A percentile compares a stretch with the other conserved stretches of the same genome.
Evolutionary conservation across 768 basidiomycete species (phyloP).

Genomic region (Tylopilus sp.): DNA sequence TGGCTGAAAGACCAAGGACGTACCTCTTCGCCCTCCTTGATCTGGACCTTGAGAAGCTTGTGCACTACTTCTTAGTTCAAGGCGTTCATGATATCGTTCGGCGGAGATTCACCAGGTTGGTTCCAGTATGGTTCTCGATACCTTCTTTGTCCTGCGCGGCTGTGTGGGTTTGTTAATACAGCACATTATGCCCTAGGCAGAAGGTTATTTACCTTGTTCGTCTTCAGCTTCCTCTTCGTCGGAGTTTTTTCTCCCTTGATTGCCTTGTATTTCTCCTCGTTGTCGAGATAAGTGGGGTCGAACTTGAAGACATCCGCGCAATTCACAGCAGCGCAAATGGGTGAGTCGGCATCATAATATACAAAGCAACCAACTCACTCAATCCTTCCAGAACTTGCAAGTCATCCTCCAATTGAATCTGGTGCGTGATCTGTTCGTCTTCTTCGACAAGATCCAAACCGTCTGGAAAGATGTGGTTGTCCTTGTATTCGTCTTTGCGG

Average conservation of each 20-base stretch:
- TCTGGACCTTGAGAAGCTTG: conserved; percentile 90
- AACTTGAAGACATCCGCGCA: conserved; percentile 92
- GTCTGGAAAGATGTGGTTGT: conserved; percentile 92
- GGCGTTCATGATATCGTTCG: conserved; percentile 97
- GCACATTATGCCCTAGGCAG: conserved; percentile 24
- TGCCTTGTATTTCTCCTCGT: conserved; percentile 89
- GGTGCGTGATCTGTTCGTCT: conserved; percentile 96
- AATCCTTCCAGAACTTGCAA: conserved; percentile 91
- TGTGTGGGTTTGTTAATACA: conserved; percentile 27
- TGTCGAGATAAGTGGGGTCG: conserved; percentile 82
- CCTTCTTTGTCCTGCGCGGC: conserved; percentile 78
- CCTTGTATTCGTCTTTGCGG: conserved; percentile 98
- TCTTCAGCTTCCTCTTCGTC: conserved; percentile 59
- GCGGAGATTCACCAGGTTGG: conserved; percentile 92
- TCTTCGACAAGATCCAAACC: conserved; percentile 96
- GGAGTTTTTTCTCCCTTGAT: conserved; percentile 89
- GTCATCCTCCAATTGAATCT: conserved; percentile 89
- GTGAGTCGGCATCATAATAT: conserved; percentile 6
- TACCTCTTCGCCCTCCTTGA: conserved; percentile 93
- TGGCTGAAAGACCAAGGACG: conserved; percentile 12
- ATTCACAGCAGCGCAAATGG: too few relatives aligned
- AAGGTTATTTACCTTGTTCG: conserved; percentile 34
- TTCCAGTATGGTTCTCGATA: conserved; percentile 93
- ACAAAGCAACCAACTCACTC: conserved; percentile 53
- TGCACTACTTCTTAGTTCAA: conserved; percentile 98